Conservation (phyloP, 192 early-diverging fungal species). For the Gamsiella multidivaricata region DNA sequence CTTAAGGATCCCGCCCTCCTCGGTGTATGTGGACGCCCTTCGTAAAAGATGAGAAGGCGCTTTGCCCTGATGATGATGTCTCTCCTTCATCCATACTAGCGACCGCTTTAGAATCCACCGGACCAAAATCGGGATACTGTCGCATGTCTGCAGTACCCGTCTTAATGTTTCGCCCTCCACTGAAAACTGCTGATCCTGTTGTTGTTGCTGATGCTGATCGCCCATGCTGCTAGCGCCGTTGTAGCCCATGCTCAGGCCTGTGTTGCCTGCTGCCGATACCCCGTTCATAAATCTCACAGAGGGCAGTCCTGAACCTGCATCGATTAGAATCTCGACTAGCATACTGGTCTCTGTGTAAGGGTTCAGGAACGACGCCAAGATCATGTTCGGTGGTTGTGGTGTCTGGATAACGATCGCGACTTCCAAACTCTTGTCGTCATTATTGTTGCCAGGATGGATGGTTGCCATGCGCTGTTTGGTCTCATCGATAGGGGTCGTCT, state of each 20-base stretch:
- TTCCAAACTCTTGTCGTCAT: background rate
- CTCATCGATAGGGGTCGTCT: constrained; percentile 11
- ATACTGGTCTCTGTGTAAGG: constrained; percentile 32
- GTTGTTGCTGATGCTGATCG: constrained; percentile 7
- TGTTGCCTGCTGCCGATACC: background rate
- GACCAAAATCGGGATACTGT: constrained; percentile 51
- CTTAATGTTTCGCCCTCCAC: constrained; percentile 33
- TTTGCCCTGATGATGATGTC: constrained; percentile 15
- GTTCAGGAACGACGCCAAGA: constrained; percentile 39
- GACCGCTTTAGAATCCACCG: constrained; percentile 49
- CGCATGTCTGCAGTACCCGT: constrained; percentile 31
- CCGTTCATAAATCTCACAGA: constrained; percentile 6
- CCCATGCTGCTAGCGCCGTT: background rate
- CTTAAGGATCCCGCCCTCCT: constrained; percentile 43
- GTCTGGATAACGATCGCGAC: constrained; percentile 36
- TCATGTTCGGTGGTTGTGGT: constrained; percentile 32
- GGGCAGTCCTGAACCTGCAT: constrained; percentile 29
- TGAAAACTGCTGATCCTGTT: constrained; percentile 5
- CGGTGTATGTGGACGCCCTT: constrained; percentile 14
- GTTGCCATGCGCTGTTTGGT: constrained; percentile 13
- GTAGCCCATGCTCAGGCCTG: background rate
- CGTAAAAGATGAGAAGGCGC: constrained; percentile 4
- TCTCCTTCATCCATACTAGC: constrained; percentile 37
- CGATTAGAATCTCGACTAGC: constrained; percentile 42
- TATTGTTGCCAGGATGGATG: background rate